Evolutionary conservation across 768 basidiomycete species (phyloP).

Genomic region (Kwoniella sp.): DNA sequence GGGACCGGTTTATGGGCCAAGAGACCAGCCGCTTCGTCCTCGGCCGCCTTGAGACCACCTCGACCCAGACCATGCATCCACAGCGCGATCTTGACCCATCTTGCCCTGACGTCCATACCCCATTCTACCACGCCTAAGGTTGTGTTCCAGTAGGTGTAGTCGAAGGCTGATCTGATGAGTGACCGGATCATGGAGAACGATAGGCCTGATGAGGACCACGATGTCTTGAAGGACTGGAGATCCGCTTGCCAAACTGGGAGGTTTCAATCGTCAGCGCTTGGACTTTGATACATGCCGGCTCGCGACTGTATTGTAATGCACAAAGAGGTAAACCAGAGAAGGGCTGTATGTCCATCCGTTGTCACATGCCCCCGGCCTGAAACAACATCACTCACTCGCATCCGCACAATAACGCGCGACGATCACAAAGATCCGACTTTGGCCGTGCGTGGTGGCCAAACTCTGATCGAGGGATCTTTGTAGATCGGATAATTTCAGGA

Average conservation of each 20-base stretch:
- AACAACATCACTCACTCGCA: conserved; percentile 36
- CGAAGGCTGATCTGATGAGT: conserved; percentile 24
- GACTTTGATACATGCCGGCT: not conserved
- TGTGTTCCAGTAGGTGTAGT: conserved; percentile 42
- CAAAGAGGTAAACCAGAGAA: not conserved
- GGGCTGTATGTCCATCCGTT: not conserved
- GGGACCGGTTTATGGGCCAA: not conserved
- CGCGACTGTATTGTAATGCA: too few relatives aligned
- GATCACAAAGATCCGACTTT: conserved; percentile 86
- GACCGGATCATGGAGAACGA: not conserved
- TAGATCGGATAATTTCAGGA: conserved; percentile 70
- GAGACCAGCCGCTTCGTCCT: conserved; percentile 47
- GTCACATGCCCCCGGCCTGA: too few relatives aligned
- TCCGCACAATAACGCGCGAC: conserved; percentile 81
- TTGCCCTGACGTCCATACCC: conserved; percentile 48
- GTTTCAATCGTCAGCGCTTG: conserved; percentile 58
- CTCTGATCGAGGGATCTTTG: conserved; percentile 82
- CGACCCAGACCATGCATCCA: conserved; percentile 49
- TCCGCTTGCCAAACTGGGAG: conserved; percentile 59
- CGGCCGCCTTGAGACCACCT: conserved; percentile 45
- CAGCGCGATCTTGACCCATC: conserved; percentile 43
- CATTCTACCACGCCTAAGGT: conserved; percentile 47
- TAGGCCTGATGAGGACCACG: not conserved
- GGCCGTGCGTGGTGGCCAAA: conserved; percentile 73
- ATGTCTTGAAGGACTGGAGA: conserved; percentile 14